phyloP scores from a whole-genome alignment of 129 eudicot genomes.

The Chrysanthemum lavandulifolium region DNA sequence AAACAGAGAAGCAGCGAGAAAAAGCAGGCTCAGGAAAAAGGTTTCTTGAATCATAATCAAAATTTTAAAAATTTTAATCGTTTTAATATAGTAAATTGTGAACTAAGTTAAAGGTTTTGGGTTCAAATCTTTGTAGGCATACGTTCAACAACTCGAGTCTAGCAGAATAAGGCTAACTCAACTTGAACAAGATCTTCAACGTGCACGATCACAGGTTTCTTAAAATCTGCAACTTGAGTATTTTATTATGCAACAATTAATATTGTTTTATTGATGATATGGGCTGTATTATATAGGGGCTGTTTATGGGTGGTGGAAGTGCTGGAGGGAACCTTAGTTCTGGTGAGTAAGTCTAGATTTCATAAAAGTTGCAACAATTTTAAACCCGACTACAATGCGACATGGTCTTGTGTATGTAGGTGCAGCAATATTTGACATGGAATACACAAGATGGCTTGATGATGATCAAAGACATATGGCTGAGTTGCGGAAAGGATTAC shows the following conservation, averaged over 20 bases:
- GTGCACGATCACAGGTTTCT: slow-evolving; percentile 78
- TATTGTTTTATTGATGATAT: slow-evolving; percentile 5
- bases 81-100: too few relatives aligned
- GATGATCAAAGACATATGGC: slow-evolving; percentile 82
- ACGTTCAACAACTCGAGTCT: slow-evolving; percentile 92
- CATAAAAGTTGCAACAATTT: background rate
- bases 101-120: background rate
- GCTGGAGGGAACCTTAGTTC: slow-evolving; percentile 72
- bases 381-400: background rate
- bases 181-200: slow-evolving; percentile 88
- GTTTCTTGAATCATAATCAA: slow-evolving; percentile 32
- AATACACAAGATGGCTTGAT: slow-evolving; percentile 92
- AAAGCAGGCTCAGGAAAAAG: slow-evolving; percentile 94
- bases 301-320: slow-evolving; percentile 71
- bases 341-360: slow-evolving; percentile 46
- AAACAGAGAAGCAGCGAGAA: slow-evolving; percentile 98
- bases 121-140: slow-evolving; percentile 52
- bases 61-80: background rate
- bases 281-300: slow-evolving; percentile 48
- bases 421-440: slow-evolving; percentile 94
- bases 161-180: slow-evolving; percentile 86
- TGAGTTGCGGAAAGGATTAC: slow-evolving; percentile 77
- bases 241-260: too few relatives aligned
- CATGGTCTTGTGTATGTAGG: slow-evolving; percentile 42
- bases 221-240: background rate